These are phyloP conservation scores for Marasmius oreades DNA, from an alignment of 1,284 basidiomycete genomes.

Conservation along the genomic window DNA sequence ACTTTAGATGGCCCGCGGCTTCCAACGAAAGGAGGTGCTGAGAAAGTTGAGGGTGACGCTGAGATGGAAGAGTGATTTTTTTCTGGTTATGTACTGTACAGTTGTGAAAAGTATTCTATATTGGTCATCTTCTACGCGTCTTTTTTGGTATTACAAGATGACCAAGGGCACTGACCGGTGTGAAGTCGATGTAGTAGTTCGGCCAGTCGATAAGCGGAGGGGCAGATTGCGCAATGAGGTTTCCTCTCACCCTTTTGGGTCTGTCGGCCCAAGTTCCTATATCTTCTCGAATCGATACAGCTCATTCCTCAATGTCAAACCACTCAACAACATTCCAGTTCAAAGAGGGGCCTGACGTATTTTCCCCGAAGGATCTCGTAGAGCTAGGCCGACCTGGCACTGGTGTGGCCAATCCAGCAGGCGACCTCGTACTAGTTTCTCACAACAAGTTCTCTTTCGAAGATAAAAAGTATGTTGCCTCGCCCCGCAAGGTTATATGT, in stretches of 20 bases:
- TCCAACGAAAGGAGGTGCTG: not conserved
- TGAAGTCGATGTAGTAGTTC: no score
- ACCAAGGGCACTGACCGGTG: no score
- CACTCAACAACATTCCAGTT: slow-evolving; percentile 44
- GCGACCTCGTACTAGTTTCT: slow-evolving; percentile 65
- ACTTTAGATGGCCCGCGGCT: slow-evolving; percentile 49
- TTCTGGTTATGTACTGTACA: no score
- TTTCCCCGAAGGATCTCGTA: slow-evolving; percentile 74
- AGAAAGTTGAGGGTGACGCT: not conserved
- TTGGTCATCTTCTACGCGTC: no score
- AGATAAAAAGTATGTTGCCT: slow-evolving; percentile 61
- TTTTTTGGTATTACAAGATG: no score
- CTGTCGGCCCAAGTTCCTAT: slow-evolving; percentile 51
- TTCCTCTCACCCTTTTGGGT: slow-evolving; percentile 41
- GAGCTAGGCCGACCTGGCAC: slow-evolving; percentile 66
- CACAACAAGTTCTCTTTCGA: slow-evolving; percentile 68
- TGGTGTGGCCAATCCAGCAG: slow-evolving; percentile 61
- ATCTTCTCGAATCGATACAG: slow-evolving; percentile 14
- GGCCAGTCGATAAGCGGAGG: no score
- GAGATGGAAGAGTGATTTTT: not conserved
- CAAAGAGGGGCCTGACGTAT: slow-evolving; percentile 51
- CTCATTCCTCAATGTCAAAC: slow-evolving; percentile 24
- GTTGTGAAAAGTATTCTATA: no score
- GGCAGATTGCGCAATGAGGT: slow-evolving; percentile 32
- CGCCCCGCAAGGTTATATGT: not conserved